phyloP scores from a whole-genome alignment of 176 grass and related monocot species.

The Rhynchospora breviuscula region DNA sequence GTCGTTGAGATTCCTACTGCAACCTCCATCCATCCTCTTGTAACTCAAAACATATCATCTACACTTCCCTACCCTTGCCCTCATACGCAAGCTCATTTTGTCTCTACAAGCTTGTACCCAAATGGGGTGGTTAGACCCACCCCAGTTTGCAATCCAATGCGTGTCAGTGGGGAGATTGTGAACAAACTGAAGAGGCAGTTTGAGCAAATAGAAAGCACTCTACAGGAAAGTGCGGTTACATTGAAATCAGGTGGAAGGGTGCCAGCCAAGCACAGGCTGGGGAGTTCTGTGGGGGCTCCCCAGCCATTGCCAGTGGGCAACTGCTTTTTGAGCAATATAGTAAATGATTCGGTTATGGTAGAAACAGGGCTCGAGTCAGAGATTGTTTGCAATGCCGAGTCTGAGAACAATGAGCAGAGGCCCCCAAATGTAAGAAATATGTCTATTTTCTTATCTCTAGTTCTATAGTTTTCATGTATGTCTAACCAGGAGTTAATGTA shows the following conservation, averaged over 20 bases:
- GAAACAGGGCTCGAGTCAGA: neutral
- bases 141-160: neutral
- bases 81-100: neutral
- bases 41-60: neutral
- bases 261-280: slow-evolving; percentile 22
- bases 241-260: slow-evolving; percentile 7
- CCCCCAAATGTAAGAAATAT: neutral
- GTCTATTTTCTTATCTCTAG: neutral
- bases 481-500: neutral
- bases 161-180: slow-evolving; percentile 1
- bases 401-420: slow-evolving; percentile 12
- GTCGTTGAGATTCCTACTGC: neutral
- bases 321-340: slow-evolving; percentile 6
- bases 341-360: neutral
- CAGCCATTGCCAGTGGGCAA: neutral
- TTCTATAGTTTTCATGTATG: neutral
- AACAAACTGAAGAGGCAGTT: slow-evolving; percentile 23
- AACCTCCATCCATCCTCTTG: neutral
- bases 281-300: neutral
- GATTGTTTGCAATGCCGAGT: neutral
- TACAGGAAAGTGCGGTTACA: neutral
- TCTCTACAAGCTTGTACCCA: neutral
- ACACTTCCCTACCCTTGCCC: neutral
- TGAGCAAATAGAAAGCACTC: slow-evolving; percentile 19
- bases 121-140: neutral